These are phyloP conservation scores for Leccinum truebloodii DNA, from an alignment of 768 basidiomycete species.

Conservation along the genomic window DNA sequence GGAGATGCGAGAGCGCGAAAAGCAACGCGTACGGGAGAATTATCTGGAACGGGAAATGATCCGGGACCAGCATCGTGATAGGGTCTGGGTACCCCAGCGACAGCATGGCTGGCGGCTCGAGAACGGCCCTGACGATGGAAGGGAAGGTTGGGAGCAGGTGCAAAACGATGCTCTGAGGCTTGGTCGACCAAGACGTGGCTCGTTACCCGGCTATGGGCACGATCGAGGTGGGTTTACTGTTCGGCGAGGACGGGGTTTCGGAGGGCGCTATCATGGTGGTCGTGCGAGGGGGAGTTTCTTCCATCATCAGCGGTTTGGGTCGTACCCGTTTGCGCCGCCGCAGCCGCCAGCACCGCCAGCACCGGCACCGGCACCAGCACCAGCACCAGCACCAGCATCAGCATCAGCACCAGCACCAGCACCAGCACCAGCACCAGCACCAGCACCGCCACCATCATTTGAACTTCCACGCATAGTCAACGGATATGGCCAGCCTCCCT, in stretches of 20 bases:
- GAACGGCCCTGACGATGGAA: conserved; percentile 27
- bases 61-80: conserved; percentile 22
- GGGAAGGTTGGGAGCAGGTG: conserved; percentile 23
- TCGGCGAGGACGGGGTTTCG: conserved; percentile 39
- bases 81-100: conserved; percentile 15
- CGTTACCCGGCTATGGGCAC: conserved; percentile 33
- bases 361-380: not conserved
- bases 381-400: not conserved
- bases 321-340: conserved; percentile 34
- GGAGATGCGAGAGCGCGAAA: conserved; percentile 34
- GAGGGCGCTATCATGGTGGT: conserved; percentile 40
- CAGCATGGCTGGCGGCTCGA: conserved; percentile 26
- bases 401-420: not conserved
- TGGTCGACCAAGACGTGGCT: conserved; percentile 37
- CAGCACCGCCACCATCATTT: conserved; percentile 25
- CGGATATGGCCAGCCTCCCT: conserved; percentile 34
- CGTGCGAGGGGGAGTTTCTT: conserved; percentile 35
- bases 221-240: conserved; percentile 33
- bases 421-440: not conserved
- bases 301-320: conserved; percentile 36
- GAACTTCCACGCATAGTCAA: conserved; percentile 30
- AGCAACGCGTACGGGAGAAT: conserved; percentile 14
- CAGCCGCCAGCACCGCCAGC: not conserved
- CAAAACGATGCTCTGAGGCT: conserved; percentile 14
- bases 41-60: conserved; percentile 15